These are phyloP conservation scores for Saururus chinensis DNA, from an alignment of 164 flowering plant species.

Conservation along the genomic window DNA sequence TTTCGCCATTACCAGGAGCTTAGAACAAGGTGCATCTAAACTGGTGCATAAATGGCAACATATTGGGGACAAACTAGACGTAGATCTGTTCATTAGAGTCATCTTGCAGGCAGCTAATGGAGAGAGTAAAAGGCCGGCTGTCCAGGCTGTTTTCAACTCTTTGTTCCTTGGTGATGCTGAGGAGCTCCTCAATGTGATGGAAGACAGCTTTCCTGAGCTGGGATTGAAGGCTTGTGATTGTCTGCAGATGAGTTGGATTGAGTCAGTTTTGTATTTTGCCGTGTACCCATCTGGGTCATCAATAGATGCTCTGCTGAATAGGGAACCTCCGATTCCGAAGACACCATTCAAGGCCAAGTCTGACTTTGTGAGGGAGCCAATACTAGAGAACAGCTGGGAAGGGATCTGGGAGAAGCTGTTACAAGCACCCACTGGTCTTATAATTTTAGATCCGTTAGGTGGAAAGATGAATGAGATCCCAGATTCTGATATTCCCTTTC, in stretches of 20 bases:
- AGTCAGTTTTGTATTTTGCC: conserved; percentile 18
- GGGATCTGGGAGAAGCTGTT: conserved; percentile 8
- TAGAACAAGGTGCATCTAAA: not conserved
- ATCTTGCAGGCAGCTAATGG: conserved; percentile 3
- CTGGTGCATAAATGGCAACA: conserved; percentile 13
- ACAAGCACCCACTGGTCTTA: not conserved
- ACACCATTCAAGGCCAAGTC: conserved; percentile 10
- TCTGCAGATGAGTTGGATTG: conserved; percentile 27
- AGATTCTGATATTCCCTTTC: conserved; percentile 12
- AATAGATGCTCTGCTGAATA: conserved; percentile 12
- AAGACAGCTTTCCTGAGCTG: conserved; percentile 24
- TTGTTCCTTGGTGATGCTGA: conserved; percentile 5
- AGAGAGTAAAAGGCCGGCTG: not conserved
- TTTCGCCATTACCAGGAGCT: conserved; percentile 5
- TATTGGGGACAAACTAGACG: not conserved
- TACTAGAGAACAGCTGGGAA: conserved; percentile 2
- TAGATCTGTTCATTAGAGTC: conserved; percentile 7
- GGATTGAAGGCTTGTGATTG: conserved; percentile 18
- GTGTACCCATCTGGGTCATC: conserved; percentile 9
- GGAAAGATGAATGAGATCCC: conserved; percentile 18
- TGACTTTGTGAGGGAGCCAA: conserved; percentile 11
- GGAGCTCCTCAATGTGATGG: not conserved
- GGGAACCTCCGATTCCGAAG: not conserved
- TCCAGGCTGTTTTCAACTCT: conserved; percentile 9
- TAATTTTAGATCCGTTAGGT: conserved; percentile 8